Evolutionary conservation across 1,284 basidiomycete species (phyloP), one percentile per base, ranked within the genome.

Genomic region (Rhodotorula sp.): DNA sequence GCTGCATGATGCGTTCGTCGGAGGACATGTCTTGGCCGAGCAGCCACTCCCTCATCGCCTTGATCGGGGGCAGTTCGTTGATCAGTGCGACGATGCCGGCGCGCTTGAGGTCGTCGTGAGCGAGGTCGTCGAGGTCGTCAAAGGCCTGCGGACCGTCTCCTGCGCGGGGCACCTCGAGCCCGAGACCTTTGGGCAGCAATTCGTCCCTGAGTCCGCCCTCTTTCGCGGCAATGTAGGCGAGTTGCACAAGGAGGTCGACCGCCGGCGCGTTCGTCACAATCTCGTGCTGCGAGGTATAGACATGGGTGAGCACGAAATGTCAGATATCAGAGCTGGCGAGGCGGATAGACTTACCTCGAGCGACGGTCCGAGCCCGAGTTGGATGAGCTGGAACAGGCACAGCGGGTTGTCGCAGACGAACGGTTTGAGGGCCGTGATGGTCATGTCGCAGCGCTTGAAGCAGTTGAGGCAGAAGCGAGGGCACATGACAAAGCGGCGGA

Each of bases 401-500:
- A 78, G 66, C 21, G 62, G 52, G 3, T 59, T 65, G 10, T 69
- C 67, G 70, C 76, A 78, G 16, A 78, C 75, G 65, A 75, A 78
- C 2, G 76, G 75, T 58, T 76, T 76, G 57, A 68, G 67, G 1
- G 67, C 61, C 8, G 61, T 58, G 43, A 68, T 56, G 20, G 18
- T 52, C 26, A 52, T n/a, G 57, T 68, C 67, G 48, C 47, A 63
- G 43, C 67, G 67, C 72, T 70, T 74, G 67, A 64, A 73, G 72
- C 76, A 74, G 58, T 76, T 74, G 48, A 78, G 69, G 57, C 76
- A 78, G 68, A 71, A 75, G 7, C 73, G 61, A 18, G 76, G 76
- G 57, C 75, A 78, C 71, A 76, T 70, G 58, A 76, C 64, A 64
- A 78, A 78, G 39, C 76, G 75, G 23, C 76, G 72, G 31, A 78